A percentile compares a stretch with the other conserved stretches of the same genome.
These are phyloP conservation scores for Sphenostylis stenocarpa DNA, from an alignment of 306 rosid genomes.

Conservation along the genomic window DNA sequence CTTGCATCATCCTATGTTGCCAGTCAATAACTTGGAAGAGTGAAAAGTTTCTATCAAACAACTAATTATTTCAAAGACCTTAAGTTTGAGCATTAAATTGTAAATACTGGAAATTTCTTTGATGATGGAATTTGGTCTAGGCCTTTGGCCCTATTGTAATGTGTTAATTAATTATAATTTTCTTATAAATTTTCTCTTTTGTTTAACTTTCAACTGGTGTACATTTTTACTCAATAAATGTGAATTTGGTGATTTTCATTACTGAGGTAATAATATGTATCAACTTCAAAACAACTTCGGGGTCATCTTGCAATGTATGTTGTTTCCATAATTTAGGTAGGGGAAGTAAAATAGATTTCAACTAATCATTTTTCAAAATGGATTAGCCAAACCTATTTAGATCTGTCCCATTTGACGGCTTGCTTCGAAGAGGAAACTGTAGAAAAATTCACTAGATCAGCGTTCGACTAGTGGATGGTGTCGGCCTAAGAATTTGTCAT, in stretches of 20 bases:
- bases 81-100: conserved; percentile 34
- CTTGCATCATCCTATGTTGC: conserved; percentile 24
- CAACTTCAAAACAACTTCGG: conserved; percentile 12
- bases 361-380: too few species aligned
- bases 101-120: conserved; percentile 32
- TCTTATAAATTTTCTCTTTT: neutral
- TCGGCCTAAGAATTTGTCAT: too few species aligned
- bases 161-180: neutral
- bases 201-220: neutral
- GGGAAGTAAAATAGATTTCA: too few species aligned
- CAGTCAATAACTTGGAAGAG: conserved; percentile 24
- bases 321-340: neutral
- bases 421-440: too few species aligned
- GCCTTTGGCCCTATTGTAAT: conserved; percentile 2
- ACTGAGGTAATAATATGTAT: neutral
- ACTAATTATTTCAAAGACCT: conserved; percentile 25
- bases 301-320: neutral
- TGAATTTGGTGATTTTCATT: neutral
- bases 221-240: neutral
- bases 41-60: conserved; percentile 20
- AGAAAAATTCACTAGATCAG: too few species aligned
- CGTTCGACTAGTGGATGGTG: too few species aligned
- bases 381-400: too few species aligned
- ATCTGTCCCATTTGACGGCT: too few species aligned
- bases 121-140: conserved; percentile 13